Base-by-base conservation (phyloP, 1,139 yeast genomes). In the Candida tetrigidarum region DNA sequence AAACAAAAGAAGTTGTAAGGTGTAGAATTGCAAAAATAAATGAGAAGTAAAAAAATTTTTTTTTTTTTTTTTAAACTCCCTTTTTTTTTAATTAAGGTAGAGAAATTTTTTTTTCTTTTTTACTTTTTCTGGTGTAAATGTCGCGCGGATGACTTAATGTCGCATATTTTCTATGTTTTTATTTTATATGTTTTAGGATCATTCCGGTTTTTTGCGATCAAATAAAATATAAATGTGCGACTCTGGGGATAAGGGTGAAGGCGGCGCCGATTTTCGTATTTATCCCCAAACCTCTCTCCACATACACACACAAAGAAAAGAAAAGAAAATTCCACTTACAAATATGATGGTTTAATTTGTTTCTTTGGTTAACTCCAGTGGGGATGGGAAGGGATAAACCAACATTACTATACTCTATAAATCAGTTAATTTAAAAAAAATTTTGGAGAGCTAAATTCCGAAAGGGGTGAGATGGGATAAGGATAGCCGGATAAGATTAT, bases 151-250 rank as follows among this genome's bases (percentile, higher is more conserved):
- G 36, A 32, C 36, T 32, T 10, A 32, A 32, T 32, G 36, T 32
- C 36, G 22, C n/a, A 10, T 16, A 15, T 34, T 18, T 12, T n/a
- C 28, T 22, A 15, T 34, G 28, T 34, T 34, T 34, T 22, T 34
- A 22, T 34, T 32, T 32, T 30, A 22, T 12, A 23, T 22, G 19
- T 14, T 10, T n/a, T 32, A 18, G 22, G 25, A 10, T 32, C 25
- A 23, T 34, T 34, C 37, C 37, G 37, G 37, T 34, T 34, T 34
- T 34, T 34, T 9, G 37, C 37, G 37, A 22, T 34, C 37, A 22
- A 22, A 22, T 9, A n/a, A n/a, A n/a, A 8, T 18, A 4, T 28
- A 28, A 22, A 9, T 9, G 18, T 12, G 18, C 12, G 32, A 28
- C 32, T 27, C 29, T 27, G 29, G 8, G 14, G 29, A 12, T n/a